Evolutionary conservation across 768 basidiomycete species (phyloP), one percentile per base, ranked within the genome.

Genomic region (Termitomyces sp.): DNA sequence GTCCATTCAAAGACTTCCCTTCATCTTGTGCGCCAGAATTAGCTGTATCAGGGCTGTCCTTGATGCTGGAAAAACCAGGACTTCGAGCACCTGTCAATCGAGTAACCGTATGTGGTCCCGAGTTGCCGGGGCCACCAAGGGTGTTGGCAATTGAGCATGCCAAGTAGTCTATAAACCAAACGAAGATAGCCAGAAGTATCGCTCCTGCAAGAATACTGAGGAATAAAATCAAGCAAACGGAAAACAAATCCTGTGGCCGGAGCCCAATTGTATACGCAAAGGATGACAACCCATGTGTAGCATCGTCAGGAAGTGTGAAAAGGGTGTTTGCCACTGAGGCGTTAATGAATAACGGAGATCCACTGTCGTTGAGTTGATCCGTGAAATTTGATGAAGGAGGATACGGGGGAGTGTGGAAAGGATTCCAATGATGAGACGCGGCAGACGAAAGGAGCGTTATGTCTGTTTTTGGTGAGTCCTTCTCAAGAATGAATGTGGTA

Each of bases 241-340:
- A 81, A 66, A 97, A 92, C 48, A 94, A 77, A 66, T 97, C 90
- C 65, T 85, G 79, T 1, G 90, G 89, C 13, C 85, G 83, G 5
- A 98, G 68, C 31, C 96, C 97, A 42, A 96, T 74, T 13, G 90
- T 81, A 66, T 86, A 87, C 1, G 94, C 91, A 68, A 95, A 95
- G 2, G 90, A 87, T 16, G 83, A 76, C 46, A 99, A 85, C 3
- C 96, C 96, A 9, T 75, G 64, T 0, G 86, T 79, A 7, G 80
- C 74, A 63, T 85, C 77, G 13, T 73, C 64, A 9, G 88, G 87
- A 56, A 91, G 82, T 57, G 80, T 82, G 75, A 89, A 91, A 46
- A 96, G 75, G 31, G 79, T 74, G 66, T 97, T 97, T 20, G 87
- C 81, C 16, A 82, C 76, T 24, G 75, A 70, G 1, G 81, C 62